Conservation (phyloP, 2,329 filamentous ascomycete genomes). For the Zalaria obscura region DNA sequence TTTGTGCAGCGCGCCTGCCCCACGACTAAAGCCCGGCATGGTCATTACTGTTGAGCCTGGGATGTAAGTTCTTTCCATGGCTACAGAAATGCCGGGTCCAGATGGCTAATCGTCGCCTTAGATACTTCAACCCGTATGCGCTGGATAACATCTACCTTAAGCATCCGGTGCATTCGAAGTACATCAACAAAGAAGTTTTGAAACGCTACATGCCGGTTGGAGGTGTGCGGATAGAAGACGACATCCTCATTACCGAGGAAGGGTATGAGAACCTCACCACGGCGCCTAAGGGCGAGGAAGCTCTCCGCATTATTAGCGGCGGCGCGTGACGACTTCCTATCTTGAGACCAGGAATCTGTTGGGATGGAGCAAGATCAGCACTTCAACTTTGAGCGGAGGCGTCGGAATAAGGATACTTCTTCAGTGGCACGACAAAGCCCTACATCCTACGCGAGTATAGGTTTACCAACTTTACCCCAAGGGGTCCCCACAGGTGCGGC, state of each 20-base stretch:
- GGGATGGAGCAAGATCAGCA: no score
- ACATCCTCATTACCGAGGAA: conserved; percentile 55
- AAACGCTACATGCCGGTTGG: conserved; percentile 73
- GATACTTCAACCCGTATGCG: conserved; percentile 87
- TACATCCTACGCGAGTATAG: no score
- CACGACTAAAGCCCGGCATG: conserved; percentile 35
- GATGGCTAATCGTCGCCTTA: conserved; percentile 12
- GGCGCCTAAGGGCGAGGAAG: conserved; percentile 52
- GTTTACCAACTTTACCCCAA: no score
- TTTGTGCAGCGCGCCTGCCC: neutral
- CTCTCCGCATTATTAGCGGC: conserved; percentile 40
- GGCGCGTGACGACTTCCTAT: conserved; percentile 1
- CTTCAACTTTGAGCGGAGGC: no score
- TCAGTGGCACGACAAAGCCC: no score
- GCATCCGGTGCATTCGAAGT: conserved; percentile 57
- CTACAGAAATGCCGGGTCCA: no score
- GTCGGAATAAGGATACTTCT: no score
- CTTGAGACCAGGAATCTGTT: no score
- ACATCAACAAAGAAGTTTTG: conserved; percentile 60
- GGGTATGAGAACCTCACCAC: conserved; percentile 62
- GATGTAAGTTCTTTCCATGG: conserved; percentile 15
- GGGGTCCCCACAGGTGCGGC: no score
- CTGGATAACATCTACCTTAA: conserved; percentile 61
- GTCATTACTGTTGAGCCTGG: conserved; percentile 43
- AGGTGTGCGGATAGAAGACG: conserved; percentile 59